These are phyloP conservation scores for Ascochyta rabiei DNA, from an alignment of 2,329 filamentous ascomycete genomes.

Conservation along the genomic window DNA sequence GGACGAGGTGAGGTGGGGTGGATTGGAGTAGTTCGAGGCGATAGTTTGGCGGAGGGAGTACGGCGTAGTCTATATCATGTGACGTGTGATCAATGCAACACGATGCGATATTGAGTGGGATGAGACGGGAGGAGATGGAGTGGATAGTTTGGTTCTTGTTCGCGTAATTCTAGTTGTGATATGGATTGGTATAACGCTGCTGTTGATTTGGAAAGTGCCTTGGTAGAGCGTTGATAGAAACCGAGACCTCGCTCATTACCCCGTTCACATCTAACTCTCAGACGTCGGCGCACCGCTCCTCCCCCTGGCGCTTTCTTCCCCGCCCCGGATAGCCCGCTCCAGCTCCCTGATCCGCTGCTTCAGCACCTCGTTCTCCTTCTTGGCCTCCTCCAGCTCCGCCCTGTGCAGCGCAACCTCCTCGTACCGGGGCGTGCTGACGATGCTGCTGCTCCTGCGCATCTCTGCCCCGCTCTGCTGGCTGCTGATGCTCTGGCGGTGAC, in stretches of 20 bases:
- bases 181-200: background rate
- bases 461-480: constrained; percentile 16
- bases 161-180: too few species aligned
- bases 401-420: constrained; percentile 53
- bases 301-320: constrained; percentile 39
- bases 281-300: constrained; percentile 34
- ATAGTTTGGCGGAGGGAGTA: too few species aligned
- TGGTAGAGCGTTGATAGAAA: too few species aligned
- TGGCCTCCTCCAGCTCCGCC: constrained; percentile 56
- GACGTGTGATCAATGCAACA: too few species aligned
- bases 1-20: too few species aligned
- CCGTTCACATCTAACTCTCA: background rate
- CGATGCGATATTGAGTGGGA: too few species aligned
- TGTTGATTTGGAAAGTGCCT: too few species aligned
- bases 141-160: too few species aligned
- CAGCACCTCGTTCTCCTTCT: constrained; percentile 56
- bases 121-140: too few species aligned
- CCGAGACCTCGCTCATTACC: too few species aligned
- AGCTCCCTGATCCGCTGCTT: constrained; percentile 56
- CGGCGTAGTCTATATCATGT: too few species aligned
- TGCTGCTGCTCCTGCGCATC: constrained; percentile 38
- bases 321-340: constrained; percentile 48
- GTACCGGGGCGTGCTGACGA: constrained; percentile 48
- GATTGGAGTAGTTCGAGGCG: too few species aligned
- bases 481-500: constrained; percentile 40